Conservation (phyloP, 306 rosid genomes). For the Gillenia trifoliata region DNA sequence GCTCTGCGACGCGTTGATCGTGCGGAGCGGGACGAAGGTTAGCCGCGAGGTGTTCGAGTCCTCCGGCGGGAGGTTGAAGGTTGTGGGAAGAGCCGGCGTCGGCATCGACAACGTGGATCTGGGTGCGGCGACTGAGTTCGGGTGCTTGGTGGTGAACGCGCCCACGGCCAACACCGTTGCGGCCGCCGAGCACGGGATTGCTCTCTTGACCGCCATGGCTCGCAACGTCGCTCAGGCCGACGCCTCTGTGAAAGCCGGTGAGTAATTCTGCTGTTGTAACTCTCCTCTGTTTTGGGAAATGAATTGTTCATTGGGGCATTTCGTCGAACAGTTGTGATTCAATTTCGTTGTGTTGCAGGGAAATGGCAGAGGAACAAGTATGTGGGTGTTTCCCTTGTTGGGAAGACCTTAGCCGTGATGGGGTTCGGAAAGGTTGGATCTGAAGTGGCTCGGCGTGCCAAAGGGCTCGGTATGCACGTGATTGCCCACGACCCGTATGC, state of each 20-base stretch:
- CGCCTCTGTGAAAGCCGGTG: slow-evolving; percentile 89
- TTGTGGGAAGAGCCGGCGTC: slow-evolving; percentile 96
- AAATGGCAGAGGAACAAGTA: slow-evolving; percentile 91
- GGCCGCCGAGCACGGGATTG: slow-evolving; percentile 95
- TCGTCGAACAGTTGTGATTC: slow-evolving; percentile 15
- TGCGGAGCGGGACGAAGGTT: slow-evolving; percentile 93
- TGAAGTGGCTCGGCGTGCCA: slow-evolving; percentile 97
- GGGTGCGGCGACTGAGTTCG: slow-evolving; percentile 96
- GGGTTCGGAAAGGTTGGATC: slow-evolving; percentile 99
- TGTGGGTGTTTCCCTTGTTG: slow-evolving; percentile 95
- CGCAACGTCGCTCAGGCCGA: slow-evolving; percentile 97
- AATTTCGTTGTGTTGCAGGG: slow-evolving; percentile 33
- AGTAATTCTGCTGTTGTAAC: not conserved
- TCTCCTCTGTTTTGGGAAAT: not conserved
- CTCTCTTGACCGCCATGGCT: slow-evolving; percentile 91
- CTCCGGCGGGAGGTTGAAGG: slow-evolving; percentile 84
- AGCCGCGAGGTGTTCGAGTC: slow-evolving; percentile 90
- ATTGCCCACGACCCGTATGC: slow-evolving; percentile 97
- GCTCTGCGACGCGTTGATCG: slow-evolving; percentile 90
- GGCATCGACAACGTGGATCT: slow-evolving; percentile 99
- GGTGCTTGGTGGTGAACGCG: slow-evolving; percentile 91
- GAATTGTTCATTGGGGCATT: slow-evolving; percentile 3
- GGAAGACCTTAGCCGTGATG: slow-evolving; percentile 89
- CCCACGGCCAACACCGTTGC: slow-evolving; percentile 98
- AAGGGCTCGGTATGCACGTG: slow-evolving; percentile 97